Evolutionary conservation across 345 rosid species (phyloP).

Genomic region (Camelina hispida): DNA sequence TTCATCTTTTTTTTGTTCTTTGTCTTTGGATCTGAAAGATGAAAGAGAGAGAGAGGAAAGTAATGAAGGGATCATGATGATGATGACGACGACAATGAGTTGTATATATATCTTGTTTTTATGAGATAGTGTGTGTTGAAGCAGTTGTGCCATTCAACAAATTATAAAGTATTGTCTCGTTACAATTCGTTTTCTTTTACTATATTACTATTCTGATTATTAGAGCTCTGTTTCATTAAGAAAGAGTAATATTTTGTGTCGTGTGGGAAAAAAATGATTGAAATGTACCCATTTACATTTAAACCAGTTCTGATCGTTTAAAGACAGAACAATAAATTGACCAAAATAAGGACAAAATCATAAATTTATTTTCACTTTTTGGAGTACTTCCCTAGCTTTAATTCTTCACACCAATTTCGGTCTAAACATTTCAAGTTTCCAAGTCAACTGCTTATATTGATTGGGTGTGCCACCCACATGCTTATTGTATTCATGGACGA

Average conservation of each 20-base stretch:
- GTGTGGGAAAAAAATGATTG: slow-evolving; percentile 18
- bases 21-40: slow-evolving; percentile 11
- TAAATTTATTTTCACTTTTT: background rate
- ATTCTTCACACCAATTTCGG: background rate
- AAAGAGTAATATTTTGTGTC: background rate
- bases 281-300: background rate
- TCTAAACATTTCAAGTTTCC: background rate
- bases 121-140: slow-evolving; percentile 31
- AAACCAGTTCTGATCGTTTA: too few species aligned
- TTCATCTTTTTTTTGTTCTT: slow-evolving; percentile 27
- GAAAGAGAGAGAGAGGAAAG: slow-evolving; percentile 19
- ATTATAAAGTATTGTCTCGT: background rate
- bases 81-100: slow-evolving; percentile 2
- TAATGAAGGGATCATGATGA: slow-evolving; percentile 30
- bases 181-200: background rate
- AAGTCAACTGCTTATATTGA: background rate
- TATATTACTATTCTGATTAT: too few species aligned
- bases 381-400: background rate
- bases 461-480: slow-evolving; percentile 4
- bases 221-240: slow-evolving; percentile 16
- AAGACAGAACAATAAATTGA: too few species aligned
- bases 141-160: slow-evolving; percentile 18
- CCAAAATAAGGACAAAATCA: too few species aligned
- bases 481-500: background rate
- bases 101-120: slow-evolving; percentile 9